phyloP scores from a whole-genome alignment of 305 asterid genomes.

The Coffea humblotiana region DNA sequence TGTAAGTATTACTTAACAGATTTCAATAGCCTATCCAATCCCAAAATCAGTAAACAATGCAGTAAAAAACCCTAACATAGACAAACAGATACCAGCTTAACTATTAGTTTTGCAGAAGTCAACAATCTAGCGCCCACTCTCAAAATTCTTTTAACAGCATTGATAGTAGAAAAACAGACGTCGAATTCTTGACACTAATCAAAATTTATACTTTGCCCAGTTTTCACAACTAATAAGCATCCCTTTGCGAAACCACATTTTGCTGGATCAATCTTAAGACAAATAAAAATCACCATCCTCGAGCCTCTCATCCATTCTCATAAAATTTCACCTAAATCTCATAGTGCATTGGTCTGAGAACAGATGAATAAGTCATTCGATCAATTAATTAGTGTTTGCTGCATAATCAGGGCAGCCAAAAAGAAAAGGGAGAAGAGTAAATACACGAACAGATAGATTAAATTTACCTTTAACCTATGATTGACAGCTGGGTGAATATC shows the following conservation, averaged over 20 bases:
- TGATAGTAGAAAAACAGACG: not conserved
- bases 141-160: not conserved
- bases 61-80: not conserved
- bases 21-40: not conserved
- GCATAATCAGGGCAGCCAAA: not conserved
- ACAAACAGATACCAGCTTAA: no score
- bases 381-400: not conserved
- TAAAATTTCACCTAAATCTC: not conserved
- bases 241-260: not conserved
- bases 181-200: not conserved
- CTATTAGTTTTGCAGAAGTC: no score
- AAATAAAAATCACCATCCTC: no score
- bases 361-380: not conserved
- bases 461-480: slow-evolving; percentile 78
- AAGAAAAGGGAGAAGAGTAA: not conserved
- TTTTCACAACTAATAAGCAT: not conserved
- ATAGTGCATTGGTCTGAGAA: not conserved
- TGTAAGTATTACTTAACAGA: not conserved
- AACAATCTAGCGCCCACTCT: no score
- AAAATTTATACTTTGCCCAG: not conserved
- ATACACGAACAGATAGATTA: not conserved
- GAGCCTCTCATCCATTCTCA: not conserved
- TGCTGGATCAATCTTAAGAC: not conserved
- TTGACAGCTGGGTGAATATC: slow-evolving; percentile 91
- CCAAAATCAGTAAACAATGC: not conserved